Percentiles rank a stretch among this genome's conserved stretches.
Conservation (phyloP, 108 stramenopile species). For the Skeletonema grethae region DNA sequence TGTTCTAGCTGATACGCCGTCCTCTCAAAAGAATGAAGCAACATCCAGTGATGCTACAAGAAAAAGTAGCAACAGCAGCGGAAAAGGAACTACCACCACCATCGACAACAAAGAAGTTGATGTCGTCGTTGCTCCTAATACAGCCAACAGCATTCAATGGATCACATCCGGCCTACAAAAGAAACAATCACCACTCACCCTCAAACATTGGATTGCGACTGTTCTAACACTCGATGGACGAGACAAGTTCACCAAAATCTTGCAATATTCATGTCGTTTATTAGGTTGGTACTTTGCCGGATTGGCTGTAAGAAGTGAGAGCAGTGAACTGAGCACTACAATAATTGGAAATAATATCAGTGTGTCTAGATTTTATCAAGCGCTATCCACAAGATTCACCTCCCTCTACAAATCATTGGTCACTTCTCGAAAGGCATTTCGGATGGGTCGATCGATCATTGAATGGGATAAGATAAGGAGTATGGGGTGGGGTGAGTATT, state of each 20-base stretch:
- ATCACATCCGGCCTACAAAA: constrained; percentile 24
- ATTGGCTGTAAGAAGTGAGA: neutral
- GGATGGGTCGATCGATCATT: constrained; percentile 70
- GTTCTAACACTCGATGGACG: constrained; percentile 78
- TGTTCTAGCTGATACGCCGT: no score
- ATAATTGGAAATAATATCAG: no score
- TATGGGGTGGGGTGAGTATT: constrained; percentile 57
- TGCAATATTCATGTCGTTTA: constrained; percentile 71
- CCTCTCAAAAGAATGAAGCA: no score
- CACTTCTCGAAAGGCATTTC: constrained; percentile 75
- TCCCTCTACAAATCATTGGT: constrained; percentile 59
- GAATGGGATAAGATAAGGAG: constrained; percentile 64
- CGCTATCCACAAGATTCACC: constrained; percentile 42
- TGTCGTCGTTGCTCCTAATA: no score
- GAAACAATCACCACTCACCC: constrained; percentile 26
- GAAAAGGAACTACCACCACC: no score
- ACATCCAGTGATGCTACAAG: neutral
- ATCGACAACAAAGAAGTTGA: no score
- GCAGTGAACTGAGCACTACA: no score
- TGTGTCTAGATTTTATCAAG: neutral
- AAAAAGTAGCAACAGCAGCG: no score
- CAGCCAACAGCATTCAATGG: neutral
- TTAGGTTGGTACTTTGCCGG: constrained; percentile 63
- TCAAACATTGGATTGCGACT: constrained; percentile 69
- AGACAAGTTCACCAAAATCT: constrained; percentile 81